Percentiles rank a stretch among this genome's conserved stretches.
phyloP scores from a whole-genome alignment of 1,284 basidiomycete genomes.

The Inonotus obliquus region DNA sequence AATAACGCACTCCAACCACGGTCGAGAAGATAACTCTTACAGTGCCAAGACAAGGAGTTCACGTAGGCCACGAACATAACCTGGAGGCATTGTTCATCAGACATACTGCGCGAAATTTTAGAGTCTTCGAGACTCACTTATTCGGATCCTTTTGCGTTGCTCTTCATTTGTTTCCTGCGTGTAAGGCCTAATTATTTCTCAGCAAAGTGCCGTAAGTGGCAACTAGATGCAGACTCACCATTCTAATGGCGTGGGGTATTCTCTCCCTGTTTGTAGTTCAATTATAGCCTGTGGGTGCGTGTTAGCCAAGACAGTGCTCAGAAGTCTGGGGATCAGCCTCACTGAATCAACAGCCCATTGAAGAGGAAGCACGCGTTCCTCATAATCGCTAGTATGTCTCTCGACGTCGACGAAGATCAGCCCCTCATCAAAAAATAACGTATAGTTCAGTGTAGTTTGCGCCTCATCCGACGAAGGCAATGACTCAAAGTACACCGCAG shows the following conservation, averaged over 20 bases:
- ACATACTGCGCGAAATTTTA: background rate
- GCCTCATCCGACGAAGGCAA: slow-evolving; percentile 42
- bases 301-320: background rate
- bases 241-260: slow-evolving; percentile 51
- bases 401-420: slow-evolving; percentile 60
- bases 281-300: slow-evolving; percentile 54
- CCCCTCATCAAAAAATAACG: slow-evolving; percentile 63
- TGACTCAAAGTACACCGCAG: slow-evolving; percentile 60
- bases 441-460: slow-evolving; percentile 55
- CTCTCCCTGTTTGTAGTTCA: slow-evolving; percentile 51
- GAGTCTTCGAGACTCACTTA: slow-evolving; percentile 39
- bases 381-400: slow-evolving; percentile 64
- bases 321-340: slow-evolving; percentile 17
- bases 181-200: slow-evolving; percentile 44
- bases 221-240: slow-evolving; percentile 31
- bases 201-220: background rate
- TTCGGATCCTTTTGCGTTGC: slow-evolving; percentile 46
- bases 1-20: background rate
- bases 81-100: slow-evolving; percentile 28
- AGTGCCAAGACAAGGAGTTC: slow-evolving; percentile 60
- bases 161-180: slow-evolving; percentile 62
- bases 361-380: slow-evolving; percentile 61
- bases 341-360: slow-evolving; percentile 77
- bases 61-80: slow-evolving; percentile 56
- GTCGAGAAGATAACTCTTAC: slow-evolving; percentile 29